phyloP scores from a whole-genome alignment of 2,329 filamentous ascomycete genomes.

The Knoxdaviesia proteae region DNA sequence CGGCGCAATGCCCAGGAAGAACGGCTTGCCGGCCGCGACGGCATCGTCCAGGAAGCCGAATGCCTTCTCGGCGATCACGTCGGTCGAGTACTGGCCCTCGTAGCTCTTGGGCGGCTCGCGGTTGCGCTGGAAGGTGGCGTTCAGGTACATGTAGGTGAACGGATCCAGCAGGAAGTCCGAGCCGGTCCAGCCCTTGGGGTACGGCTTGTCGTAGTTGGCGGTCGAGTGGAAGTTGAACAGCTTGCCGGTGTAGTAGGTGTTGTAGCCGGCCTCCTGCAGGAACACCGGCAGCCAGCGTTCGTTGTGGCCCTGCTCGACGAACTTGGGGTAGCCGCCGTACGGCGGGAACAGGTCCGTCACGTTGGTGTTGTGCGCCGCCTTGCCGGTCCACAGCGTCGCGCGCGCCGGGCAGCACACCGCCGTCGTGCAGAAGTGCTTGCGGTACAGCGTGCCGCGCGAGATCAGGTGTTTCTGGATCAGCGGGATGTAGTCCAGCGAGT shows the following conservation, averaged over 20 bases:
- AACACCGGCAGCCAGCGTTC: constrained; percentile 27
- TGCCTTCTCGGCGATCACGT: constrained; percentile 28
- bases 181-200: constrained; percentile 32
- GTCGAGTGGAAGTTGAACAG: constrained; percentile 29
- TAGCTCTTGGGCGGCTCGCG: constrained; percentile 28
- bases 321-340: constrained; percentile 30
- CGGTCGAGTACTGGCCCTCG: constrained; percentile 29
- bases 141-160: constrained; percentile 46
- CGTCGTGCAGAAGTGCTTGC: constrained; percentile 42
- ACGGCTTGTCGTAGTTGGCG: constrained; percentile 27
- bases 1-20: constrained; percentile 35
- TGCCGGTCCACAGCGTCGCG: constrained; percentile 38
- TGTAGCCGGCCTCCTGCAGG: constrained; percentile 28
- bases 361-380: constrained; percentile 42
- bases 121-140: constrained; percentile 42
- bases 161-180: constrained; percentile 41
- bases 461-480: constrained; percentile 30
- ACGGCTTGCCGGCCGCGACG: constrained; percentile 21
- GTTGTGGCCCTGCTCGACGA: constrained; percentile 26
- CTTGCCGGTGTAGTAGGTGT: constrained; percentile 34
- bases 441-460: constrained; percentile 34
- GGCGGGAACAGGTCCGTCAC: constrained; percentile 30
- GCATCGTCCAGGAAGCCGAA: constrained; percentile 31
- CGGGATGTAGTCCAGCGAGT: constrained; percentile 38
- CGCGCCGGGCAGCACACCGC: constrained; percentile 44